Evolutionary conservation across 1,139 yeast species (phyloP), one percentile per base, ranked within the genome.

Genomic region (Candida tetrigidarum): DNA sequence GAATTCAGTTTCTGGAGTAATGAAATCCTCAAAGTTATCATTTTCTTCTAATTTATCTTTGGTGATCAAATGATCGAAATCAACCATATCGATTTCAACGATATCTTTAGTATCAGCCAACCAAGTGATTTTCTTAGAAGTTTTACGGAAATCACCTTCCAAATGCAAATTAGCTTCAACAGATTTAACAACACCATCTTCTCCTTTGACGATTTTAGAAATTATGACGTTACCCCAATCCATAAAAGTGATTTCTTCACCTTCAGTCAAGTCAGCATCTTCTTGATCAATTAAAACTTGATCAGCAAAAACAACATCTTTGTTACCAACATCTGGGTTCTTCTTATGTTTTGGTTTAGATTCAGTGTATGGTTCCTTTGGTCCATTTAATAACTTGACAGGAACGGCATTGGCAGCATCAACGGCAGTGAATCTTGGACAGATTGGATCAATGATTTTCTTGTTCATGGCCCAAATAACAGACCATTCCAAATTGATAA

Each of bases 221-320:
- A 92, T 73, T 55, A 93, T 86, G 45, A 86, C 90, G 63, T 93
- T 93, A 79, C 98, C 98, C 99, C 99, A 93, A 72, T 93, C 98
- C 99, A 93, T 93, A 62, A 93, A 81, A 34, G 98, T 93, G 50
- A 92, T 78, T 74, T 93, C 98, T 71, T 93, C 98, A 48, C 76
- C 78, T 41, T 74, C 83, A 50, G 88, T 73, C 25, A 84, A 73
- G 49, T 74, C 78, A 45, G 97, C 98, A 70, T 93, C 99, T 27
- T 78, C 95, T 71, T 89, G 96, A 63, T 92, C 98, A 60, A 93
- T 78, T 59, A 90, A 71, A 41, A 87, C 76, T 47, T 81, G 71
- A 51, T 83, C 74, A 56, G 82, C 71, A 66, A 71, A 87, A 56
- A 86, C 70, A 42, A 92, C 92, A 62, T 83, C 80, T 80, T 93